Evolutionary conservation across 257 asterid species (phyloP).

Genomic region (Ocimum tenuiflorum): DNA sequence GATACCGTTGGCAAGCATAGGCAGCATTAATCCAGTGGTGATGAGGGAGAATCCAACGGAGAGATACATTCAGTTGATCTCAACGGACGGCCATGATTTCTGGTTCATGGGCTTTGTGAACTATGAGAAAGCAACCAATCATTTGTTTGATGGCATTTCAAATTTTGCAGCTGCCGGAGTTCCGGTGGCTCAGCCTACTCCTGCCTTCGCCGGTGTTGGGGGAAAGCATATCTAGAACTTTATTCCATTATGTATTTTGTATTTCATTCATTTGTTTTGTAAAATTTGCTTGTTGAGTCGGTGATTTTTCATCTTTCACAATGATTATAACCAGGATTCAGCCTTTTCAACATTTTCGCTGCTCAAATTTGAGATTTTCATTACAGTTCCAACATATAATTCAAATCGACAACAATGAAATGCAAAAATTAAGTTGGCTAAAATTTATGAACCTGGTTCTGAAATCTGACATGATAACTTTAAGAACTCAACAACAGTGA

Average conservation of each 20-base stretch:
- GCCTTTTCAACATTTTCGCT: too few relatives aligned
- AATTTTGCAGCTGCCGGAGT: slow-evolving; percentile 23
- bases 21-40: slow-evolving; percentile 28
- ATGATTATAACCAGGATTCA: too few relatives aligned
- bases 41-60: slow-evolving; percentile 29
- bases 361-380: too few relatives aligned
- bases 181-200: slow-evolving; percentile 19
- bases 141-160: slow-evolving; percentile 26
- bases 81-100: slow-evolving; percentile 37
- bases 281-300: background rate
- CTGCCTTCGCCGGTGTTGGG: background rate
- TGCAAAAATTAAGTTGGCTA: background rate
- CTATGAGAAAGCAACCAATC: slow-evolving; percentile 30
- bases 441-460: background rate
- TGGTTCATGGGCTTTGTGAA: slow-evolving; percentile 44
- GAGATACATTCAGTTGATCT: slow-evolving; percentile 29
- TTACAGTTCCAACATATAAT: too few relatives aligned
- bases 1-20: slow-evolving; percentile 30
- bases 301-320: background rate
- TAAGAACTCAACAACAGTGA: slow-evolving; percentile 11
- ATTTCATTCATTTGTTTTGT: too few relatives aligned
- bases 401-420: too few relatives aligned
- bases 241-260: too few relatives aligned
- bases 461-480: background rate
- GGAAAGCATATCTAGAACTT: background rate